Evolutionary conservation across 2,329 filamentous ascomycete species (phyloP).

Genomic region (Lizonia empirigonia): DNA sequence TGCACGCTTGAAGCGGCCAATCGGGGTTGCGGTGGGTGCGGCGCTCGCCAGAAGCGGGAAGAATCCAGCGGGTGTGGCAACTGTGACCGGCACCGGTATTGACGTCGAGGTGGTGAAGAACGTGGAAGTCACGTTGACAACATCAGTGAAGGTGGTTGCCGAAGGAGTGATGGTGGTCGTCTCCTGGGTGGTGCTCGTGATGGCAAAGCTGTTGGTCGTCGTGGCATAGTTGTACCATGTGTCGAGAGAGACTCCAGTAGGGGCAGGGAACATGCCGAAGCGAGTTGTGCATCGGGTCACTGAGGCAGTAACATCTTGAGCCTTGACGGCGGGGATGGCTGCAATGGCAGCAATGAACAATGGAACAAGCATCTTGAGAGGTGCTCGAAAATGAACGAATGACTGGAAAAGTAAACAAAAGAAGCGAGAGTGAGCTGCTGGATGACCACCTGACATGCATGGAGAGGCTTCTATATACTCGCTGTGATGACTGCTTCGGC

Average conservation of each 20-base stretch:
- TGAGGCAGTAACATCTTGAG: slow-evolving; percentile 16
- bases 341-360: slow-evolving; percentile 25
- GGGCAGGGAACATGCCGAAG: slow-evolving; percentile 20
- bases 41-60: slow-evolving; percentile 19
- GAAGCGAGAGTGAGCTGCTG: slow-evolving; percentile 27
- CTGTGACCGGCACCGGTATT: slow-evolving; percentile 19
- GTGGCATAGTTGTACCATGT: slow-evolving; percentile 22
- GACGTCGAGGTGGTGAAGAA: slow-evolving; percentile 18
- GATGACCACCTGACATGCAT: slow-evolving; percentile 12
- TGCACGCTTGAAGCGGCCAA: slow-evolving; percentile 29
- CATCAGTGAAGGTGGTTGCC: slow-evolving; percentile 27
- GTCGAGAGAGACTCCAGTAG: slow-evolving; percentile 15
- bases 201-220: slow-evolving; percentile 14
- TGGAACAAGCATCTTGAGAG: slow-evolving; percentile 25
- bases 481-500: background rate
- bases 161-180: slow-evolving; percentile 27
- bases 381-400: slow-evolving; percentile 9
- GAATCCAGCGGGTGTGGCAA: slow-evolving; percentile 25
- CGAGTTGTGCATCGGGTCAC: slow-evolving; percentile 22
- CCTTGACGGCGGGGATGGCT: slow-evolving; percentile 20
- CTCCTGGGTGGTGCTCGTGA: slow-evolving; percentile 19
- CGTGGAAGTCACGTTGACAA: slow-evolving; percentile 24
- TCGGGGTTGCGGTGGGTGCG: slow-evolving; percentile 10
- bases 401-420: slow-evolving; percentile 16
- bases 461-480: slow-evolving; percentile 3